A percentile compares a stretch with the other conserved stretches of the same genome.
phyloP scores from a whole-genome alignment of 768 basidiomycete genomes.

The Sporobolomyces pararoseus region DNA sequence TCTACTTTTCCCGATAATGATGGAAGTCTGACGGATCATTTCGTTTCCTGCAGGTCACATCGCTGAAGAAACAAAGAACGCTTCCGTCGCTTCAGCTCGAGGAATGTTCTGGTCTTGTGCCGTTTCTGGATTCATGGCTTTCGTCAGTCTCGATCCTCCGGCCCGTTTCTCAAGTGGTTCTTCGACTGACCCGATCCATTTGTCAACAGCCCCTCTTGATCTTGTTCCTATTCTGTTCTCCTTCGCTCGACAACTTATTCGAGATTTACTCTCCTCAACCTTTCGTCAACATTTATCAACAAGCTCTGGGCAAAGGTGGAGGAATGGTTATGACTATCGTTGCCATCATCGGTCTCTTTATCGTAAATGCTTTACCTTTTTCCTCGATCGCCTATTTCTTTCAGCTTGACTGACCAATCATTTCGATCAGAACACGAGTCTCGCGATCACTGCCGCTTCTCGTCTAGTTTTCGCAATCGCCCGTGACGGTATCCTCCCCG shows the following conservation, averaged over 20 bases:
- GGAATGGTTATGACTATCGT: constrained; percentile 84
- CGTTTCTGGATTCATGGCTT: constrained; percentile 71
- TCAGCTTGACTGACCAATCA: too few species aligned
- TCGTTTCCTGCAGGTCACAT: constrained; percentile 70
- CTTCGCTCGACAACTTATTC: constrained; percentile 63
- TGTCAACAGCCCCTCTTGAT: constrained; percentile 57
- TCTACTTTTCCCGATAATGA: not conserved
- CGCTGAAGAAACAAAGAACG: constrained; percentile 82
- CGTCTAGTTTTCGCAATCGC: constrained; percentile 87
- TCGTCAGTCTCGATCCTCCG: constrained; percentile 64
- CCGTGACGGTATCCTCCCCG: constrained; percentile 84
- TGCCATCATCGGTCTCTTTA: constrained; percentile 75
- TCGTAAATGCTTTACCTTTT: too few species aligned
- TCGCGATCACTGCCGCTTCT: constrained; percentile 82
- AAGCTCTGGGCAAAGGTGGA: constrained; percentile 73
- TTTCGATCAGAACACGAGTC: constrained; percentile 68
- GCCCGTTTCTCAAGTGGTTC: constrained; percentile 65
- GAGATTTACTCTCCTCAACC: constrained; percentile 78
- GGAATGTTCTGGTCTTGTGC: constrained; percentile 75
- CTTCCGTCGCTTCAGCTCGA: constrained; percentile 71
- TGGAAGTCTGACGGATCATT: not conserved
- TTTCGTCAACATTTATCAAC: constrained; percentile 79
- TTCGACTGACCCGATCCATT: not conserved
- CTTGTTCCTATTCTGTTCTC: constrained; percentile 41
- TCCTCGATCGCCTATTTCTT: too few species aligned